Conservation (phyloP, 805 yeast species). For the Teunomyces panamensis region DNA sequence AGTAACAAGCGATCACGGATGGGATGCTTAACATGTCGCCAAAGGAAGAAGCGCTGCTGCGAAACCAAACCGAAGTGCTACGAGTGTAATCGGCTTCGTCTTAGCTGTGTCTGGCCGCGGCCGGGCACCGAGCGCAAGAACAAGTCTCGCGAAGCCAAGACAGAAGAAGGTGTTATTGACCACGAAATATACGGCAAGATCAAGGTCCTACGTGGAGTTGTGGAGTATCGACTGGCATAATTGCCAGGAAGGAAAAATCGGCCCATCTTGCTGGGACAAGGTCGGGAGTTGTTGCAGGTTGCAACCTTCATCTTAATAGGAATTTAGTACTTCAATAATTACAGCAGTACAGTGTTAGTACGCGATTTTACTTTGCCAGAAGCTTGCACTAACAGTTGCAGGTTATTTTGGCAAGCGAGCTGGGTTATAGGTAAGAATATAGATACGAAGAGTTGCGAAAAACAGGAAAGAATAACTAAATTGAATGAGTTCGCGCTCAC, state of each 20-base stretch:
- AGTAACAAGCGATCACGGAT: slow-evolving; percentile 52
- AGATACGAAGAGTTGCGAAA: neutral
- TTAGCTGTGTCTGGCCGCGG: slow-evolving; percentile 70
- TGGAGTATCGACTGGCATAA: slow-evolving; percentile 37
- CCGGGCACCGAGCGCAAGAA: slow-evolving; percentile 67
- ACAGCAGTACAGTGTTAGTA: neutral
- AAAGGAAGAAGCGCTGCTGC: slow-evolving; percentile 75
- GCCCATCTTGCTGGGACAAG: slow-evolving; percentile 2
- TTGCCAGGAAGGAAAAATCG: neutral
- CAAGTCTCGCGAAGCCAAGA: slow-evolving; percentile 49
- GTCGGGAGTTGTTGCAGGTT: neutral
- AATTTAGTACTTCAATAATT: neutral
- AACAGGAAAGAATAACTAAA: neutral
- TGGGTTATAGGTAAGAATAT: too few species aligned
- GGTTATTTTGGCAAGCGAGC: neutral
- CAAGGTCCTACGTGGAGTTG: slow-evolving; percentile 61
- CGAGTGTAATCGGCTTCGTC: slow-evolving; percentile 63
- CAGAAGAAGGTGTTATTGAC: slow-evolving; percentile 50
- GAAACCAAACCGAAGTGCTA: slow-evolving; percentile 64
- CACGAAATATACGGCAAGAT: slow-evolving; percentile 58
- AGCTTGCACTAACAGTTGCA: neutral
- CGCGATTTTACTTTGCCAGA: neutral
- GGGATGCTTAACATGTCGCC: slow-evolving; percentile 80
- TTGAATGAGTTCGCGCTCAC: too few species aligned
- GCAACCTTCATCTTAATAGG: neutral